These are phyloP conservation scores for Fusarium sp. DNA, from an alignment of 2,329 filamentous ascomycete species.

Conservation along the genomic window DNA sequence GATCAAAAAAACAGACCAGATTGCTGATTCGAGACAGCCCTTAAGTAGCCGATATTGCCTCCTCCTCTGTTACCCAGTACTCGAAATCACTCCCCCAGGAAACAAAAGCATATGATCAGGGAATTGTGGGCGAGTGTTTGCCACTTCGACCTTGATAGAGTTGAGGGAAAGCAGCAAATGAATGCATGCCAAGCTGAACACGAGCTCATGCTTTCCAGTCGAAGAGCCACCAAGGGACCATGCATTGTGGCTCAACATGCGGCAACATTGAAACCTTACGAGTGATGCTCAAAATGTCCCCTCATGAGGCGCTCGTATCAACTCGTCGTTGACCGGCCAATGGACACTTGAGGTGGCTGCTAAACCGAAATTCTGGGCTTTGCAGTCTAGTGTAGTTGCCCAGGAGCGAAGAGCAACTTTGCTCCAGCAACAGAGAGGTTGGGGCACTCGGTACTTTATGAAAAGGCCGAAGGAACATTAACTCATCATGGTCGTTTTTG, in stretches of 20 bases:
- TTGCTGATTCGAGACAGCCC: background rate
- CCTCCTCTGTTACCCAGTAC: no score
- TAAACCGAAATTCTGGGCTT: background rate
- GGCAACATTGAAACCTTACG: background rate
- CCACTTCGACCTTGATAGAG: background rate
- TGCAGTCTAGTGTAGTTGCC: background rate
- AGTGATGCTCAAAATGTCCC: conserved; percentile 4
- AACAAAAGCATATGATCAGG: background rate
- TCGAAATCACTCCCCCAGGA: background rate
- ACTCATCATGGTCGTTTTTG: background rate
- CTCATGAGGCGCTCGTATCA: conserved; percentile 10
- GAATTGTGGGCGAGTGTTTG: no score
- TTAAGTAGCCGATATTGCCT: conserved; percentile 19
- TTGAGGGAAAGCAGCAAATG: background rate
- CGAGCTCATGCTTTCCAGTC: background rate
- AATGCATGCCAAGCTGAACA: background rate
- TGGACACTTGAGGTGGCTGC: background rate
- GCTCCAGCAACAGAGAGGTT: background rate
- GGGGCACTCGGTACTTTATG: conserved; percentile 1
- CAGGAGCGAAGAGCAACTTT: background rate
- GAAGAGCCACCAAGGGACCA: background rate
- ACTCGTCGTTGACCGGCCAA: background rate
- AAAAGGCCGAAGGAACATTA: background rate
- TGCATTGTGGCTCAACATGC: background rate
- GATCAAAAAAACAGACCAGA: background rate